Percentiles rank a stretch among this genome's conserved stretches.
Evolutionary conservation across 257 asterid genomes (phyloP).

Genomic region (Penstemon newberryi): DNA sequence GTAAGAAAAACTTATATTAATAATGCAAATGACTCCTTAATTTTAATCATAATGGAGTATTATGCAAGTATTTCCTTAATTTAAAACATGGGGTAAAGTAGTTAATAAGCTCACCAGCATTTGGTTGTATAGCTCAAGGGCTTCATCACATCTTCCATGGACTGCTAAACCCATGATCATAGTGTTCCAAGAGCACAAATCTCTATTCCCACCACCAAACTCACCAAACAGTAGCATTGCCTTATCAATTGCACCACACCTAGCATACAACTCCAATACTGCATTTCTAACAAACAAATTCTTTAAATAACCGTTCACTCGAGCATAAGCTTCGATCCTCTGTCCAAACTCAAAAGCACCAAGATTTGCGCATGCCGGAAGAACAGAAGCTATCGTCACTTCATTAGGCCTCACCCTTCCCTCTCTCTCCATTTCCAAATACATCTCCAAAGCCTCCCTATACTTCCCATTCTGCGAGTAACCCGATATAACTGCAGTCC

Average conservation of each 20-base stretch:
- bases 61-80: too few species aligned
- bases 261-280: conserved; percentile 58
- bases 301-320: conserved; percentile 49
- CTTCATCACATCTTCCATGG: conserved; percentile 66
- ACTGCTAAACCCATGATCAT: conserved; percentile 20
- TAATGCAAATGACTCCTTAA: too few species aligned
- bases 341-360: conserved; percentile 76
- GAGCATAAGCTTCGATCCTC: conserved; percentile 73
- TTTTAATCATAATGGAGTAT: too few species aligned
- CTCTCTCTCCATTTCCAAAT: conserved; percentile 10
- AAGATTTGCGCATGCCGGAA: conserved; percentile 82
- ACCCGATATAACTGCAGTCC: conserved; percentile 81
- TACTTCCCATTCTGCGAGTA: conserved; percentile 72
- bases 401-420: conserved; percentile 58
- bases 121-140: conserved; percentile 53
- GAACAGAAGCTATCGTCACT: conserved; percentile 80
- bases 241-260: conserved; percentile 70
- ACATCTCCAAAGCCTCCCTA: conserved; percentile 25
- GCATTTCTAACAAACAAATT: conserved; percentile 65
- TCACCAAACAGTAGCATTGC: conserved; percentile 64
- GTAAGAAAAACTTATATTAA: conserved; percentile 33
- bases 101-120: conserved; percentile 51
- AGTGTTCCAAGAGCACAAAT: conserved; percentile 74
- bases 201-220: conserved; percentile 44
- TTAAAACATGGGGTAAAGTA: not conserved